Conservation (phyloP, 305 asterid species). For the Rubia peregrina region DNA sequence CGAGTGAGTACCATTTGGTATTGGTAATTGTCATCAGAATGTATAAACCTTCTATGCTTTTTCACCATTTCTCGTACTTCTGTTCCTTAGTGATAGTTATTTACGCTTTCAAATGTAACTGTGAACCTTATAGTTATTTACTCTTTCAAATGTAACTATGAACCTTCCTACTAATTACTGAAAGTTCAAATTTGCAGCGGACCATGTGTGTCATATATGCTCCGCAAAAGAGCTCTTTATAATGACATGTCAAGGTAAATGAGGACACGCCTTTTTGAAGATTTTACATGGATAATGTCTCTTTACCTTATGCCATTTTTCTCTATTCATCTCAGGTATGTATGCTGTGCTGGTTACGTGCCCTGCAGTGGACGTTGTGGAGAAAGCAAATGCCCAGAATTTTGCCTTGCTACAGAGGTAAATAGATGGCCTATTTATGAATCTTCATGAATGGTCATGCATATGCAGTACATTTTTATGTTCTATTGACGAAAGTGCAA, state of each 20-base stretch:
- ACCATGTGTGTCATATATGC: slow-evolving; percentile 95
- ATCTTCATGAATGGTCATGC: background rate
- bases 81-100: background rate
- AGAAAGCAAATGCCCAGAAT: slow-evolving; percentile 92
- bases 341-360: slow-evolving; percentile 96
- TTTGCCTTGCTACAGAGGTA: slow-evolving; percentile 99
- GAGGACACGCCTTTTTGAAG: slow-evolving; percentile 11
- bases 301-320: slow-evolving; percentile 12
- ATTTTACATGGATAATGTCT: background rate
- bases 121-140: too few relatives aligned
- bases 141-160: background rate
- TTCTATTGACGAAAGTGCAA: background rate
- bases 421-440: background rate
- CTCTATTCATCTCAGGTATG: slow-evolving; percentile 47
- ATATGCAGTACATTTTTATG: background rate
- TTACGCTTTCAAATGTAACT: too few relatives aligned
- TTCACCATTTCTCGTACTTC: background rate
- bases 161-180: background rate
- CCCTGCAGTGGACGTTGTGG: slow-evolving; percentile 99
- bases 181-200: slow-evolving; percentile 46
- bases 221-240: slow-evolving; percentile 91
- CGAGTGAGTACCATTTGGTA: background rate
- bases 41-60: background rate
- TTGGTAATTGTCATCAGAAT: background rate
- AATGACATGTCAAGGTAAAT: slow-evolving; percentile 92